A percentile compares a stretch with the other conserved stretches of the same genome.
phyloP scores from a whole-genome alignment of 2,329 filamentous ascomycete genomes.

The Sporothrix inflata region DNA sequence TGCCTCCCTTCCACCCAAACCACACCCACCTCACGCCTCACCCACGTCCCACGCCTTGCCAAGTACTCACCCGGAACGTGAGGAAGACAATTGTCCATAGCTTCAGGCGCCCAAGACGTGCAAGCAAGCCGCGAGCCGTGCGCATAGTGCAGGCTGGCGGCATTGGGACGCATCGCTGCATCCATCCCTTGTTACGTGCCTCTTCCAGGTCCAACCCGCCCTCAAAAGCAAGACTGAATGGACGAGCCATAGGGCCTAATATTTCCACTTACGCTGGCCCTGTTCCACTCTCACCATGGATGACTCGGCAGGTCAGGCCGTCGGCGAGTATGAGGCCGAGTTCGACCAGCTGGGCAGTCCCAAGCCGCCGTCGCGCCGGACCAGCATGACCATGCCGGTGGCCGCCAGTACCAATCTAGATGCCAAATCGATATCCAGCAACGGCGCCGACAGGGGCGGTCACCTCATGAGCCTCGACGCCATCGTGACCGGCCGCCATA shows the following conservation, averaged over 20 bases:
- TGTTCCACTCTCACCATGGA: background rate
- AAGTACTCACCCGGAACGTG: background rate
- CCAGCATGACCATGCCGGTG: background rate
- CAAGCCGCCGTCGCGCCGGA: background rate
- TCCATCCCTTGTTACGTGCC: background rate
- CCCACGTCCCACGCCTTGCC: background rate
- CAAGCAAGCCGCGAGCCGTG: background rate
- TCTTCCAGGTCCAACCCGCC: background rate
- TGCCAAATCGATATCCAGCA: background rate
- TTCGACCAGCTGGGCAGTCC: conserved; percentile 14
- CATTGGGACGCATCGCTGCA: background rate
- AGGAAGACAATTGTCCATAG: background rate
- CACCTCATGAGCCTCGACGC: conserved; percentile 5
- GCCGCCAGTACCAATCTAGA: background rate
- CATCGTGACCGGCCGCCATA: background rate
- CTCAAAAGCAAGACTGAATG: background rate
- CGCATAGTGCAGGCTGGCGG: background rate
- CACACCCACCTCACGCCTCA: background rate
- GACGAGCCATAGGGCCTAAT: background rate
- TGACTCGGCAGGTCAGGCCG: conserved; percentile 16
- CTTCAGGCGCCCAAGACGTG: background rate
- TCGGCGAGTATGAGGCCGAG: background rate
- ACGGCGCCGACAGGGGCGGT: background rate
- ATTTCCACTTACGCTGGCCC: background rate
- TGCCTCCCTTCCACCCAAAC: background rate